Evolutionary conservation across 495 filamentous ascomycete species (phyloP).

Genomic region (Xylaria intraflava): DNA sequence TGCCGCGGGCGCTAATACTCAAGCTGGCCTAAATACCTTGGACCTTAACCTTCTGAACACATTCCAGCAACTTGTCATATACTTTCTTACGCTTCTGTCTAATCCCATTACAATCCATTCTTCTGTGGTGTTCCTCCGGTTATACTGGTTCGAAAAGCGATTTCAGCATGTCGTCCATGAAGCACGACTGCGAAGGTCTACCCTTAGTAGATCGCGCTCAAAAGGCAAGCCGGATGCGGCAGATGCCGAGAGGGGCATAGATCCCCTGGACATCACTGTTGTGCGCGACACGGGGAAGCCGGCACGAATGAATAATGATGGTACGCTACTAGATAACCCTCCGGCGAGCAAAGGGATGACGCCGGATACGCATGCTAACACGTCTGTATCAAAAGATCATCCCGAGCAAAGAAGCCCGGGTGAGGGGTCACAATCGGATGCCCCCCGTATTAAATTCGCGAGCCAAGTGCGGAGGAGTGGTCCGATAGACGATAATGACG

Average conservation of each 20-base stretch:
- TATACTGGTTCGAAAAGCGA: conserved; percentile 97
- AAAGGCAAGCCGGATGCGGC: conserved; percentile 50
- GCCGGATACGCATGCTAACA: conserved; percentile 17
- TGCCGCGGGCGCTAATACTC: conserved; percentile 70
- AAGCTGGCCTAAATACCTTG: conserved; percentile 86
- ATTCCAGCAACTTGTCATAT: conserved; percentile 74
- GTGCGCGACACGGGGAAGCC: conserved; percentile 48
- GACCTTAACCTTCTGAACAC: conserved; percentile 67
- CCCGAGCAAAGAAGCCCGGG: conserved; percentile 10
- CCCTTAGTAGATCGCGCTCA: conserved; percentile 46
- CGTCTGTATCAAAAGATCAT: conserved; percentile 21
- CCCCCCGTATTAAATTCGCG: conserved; percentile 55
- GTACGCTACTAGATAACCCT: conserved; percentile 34
- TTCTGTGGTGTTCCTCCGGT: conserved; percentile 78
- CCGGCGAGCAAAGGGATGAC: conserved; percentile 14
- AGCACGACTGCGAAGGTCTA: conserved; percentile 35
- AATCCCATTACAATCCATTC: conserved; percentile 90
- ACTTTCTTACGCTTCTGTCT: conserved; percentile 60
- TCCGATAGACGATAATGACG: conserved; percentile 23
- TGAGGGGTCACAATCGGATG: conserved; percentile 5
- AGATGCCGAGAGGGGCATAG: conserved; percentile 60
- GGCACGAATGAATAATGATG: conserved; percentile 41
- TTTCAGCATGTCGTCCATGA: conserved; percentile 66
- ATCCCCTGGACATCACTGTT: conserved; percentile 66
- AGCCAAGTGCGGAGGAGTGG: conserved; percentile 50